Evolutionary conservation across 192 early-diverging fungal genomes (phyloP).

Genomic region (Rhizoclosmatium globosum): DNA sequence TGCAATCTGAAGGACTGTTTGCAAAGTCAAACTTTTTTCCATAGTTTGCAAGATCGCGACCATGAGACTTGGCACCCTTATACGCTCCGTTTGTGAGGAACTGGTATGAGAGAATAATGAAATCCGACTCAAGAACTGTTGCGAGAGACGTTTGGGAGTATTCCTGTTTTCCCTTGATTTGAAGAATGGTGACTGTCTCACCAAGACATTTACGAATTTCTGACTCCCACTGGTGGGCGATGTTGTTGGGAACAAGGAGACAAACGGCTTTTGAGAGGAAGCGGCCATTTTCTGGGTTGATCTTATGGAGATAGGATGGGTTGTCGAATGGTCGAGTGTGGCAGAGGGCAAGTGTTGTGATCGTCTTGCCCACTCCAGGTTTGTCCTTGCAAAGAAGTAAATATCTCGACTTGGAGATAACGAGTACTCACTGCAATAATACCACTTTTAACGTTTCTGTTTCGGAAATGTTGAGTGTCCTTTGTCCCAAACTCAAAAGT

Average conservation of each 20-base stretch:
- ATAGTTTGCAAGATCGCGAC: too few relatives aligned
- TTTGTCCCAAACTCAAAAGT: neutral
- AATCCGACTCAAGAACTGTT: neutral
- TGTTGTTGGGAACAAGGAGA: conserved; percentile 20
- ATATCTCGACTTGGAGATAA: too few relatives aligned
- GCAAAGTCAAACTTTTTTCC: too few relatives aligned
- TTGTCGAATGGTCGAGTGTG: conserved; percentile 15
- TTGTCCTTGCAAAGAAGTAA: neutral
- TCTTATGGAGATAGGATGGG: conserved; percentile 8
- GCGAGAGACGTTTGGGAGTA: neutral
- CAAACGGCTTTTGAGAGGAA: conserved; percentile 6
- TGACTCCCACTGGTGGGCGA: conserved; percentile 20
- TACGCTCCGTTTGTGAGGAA: conserved; percentile 24
- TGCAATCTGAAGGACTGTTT: too few relatives aligned
- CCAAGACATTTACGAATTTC: conserved; percentile 38
- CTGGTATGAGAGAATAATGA: conserved; percentile 28
- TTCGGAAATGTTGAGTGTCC: neutral
- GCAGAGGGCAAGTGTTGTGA: conserved; percentile 21
- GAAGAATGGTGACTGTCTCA: neutral
- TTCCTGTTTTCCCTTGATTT: conserved; percentile 30
- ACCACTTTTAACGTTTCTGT: neutral
- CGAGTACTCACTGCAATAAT: conserved; percentile 6
- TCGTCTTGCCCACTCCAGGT: conserved; percentile 30
- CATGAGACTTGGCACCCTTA: too few relatives aligned
- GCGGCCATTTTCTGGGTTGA: neutral